Evolutionary conservation across 163 green algal genomes (phyloP).

Genomic region (Chlorella variabilis): DNA sequence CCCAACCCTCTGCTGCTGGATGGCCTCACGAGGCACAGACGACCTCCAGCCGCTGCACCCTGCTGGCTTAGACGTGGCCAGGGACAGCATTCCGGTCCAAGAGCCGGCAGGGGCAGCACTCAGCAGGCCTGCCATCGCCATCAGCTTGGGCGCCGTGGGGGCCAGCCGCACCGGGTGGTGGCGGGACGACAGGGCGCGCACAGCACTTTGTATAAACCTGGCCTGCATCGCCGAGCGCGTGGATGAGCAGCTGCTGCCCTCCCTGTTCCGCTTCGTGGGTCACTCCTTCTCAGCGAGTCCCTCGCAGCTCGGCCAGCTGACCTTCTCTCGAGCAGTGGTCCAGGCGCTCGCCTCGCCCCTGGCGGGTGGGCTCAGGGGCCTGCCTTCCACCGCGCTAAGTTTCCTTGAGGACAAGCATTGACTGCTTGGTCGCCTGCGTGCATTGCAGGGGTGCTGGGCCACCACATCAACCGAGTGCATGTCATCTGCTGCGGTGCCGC

Average conservation of each 20-base stretch:
- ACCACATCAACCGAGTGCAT: constrained; percentile 23
- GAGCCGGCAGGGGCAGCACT: too few relatives aligned
- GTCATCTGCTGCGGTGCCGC: constrained; percentile 18
- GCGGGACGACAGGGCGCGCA: constrained; percentile 18
- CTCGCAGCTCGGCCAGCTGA: constrained; percentile 37
- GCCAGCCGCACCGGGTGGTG: too few relatives aligned
- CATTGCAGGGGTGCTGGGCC: constrained; percentile 40
- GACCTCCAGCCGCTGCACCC: too few relatives aligned
- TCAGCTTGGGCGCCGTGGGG: too few relatives aligned
- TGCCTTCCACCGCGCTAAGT: too few relatives aligned
- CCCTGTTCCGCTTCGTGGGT: constrained; percentile 32
- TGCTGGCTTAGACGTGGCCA: too few relatives aligned
- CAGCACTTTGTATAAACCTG: constrained; percentile 14
- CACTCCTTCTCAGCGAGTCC: constrained; percentile 7
- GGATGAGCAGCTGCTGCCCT: constrained; percentile 44
- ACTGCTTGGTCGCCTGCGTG: background rate
- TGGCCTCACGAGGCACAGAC: too few relatives aligned
- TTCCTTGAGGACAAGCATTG: too few relatives aligned
- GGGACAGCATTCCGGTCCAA: too few relatives aligned
- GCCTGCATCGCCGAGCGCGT: constrained; percentile 23
- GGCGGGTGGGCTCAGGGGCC: constrained; percentile 34
- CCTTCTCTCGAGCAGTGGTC: constrained; percentile 56
- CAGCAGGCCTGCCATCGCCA: too few relatives aligned
- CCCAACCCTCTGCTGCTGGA: background rate
- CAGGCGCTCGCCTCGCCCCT: constrained; percentile 63